phyloP scores from a whole-genome alignment of 805 yeast genomes.

The Myxozyma lipomycoides region DNA sequence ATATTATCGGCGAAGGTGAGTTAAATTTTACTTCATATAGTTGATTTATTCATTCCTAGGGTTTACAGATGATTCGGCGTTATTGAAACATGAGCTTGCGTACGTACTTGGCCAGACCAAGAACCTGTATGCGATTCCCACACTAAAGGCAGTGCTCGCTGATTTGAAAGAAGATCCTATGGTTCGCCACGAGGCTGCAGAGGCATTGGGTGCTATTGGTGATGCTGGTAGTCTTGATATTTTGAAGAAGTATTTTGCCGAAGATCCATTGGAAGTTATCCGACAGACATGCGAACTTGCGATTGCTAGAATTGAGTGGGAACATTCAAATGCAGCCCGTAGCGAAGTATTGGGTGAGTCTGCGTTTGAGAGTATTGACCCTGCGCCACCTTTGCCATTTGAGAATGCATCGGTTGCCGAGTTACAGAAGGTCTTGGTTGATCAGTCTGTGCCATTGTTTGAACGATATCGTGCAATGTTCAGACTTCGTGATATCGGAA shows the following conservation, averaged over 20 bases:
- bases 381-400: slow-evolving; percentile 94
- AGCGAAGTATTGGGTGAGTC: slow-evolving; percentile 70
- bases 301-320: slow-evolving; percentile 92
- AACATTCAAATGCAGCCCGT: slow-evolving; percentile 60
- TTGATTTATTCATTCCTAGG: slow-evolving; percentile 13
- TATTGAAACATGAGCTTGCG: slow-evolving; percentile 95
- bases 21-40: not conserved
- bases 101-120: slow-evolving; percentile 95
- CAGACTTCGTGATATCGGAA: slow-evolving; percentile 90
- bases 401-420: slow-evolving; percentile 52
- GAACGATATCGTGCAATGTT: slow-evolving; percentile 98
- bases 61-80: slow-evolving; percentile 76
- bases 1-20: slow-evolving; percentile 72
- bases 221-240: slow-evolving; percentile 67
- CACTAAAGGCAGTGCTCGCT: slow-evolving; percentile 64
- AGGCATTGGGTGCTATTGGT: slow-evolving; percentile 94
- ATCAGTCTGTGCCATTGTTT: slow-evolving; percentile 73
- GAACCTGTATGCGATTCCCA: slow-evolving; percentile 71
- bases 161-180: slow-evolving; percentile 66
- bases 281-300: slow-evolving; percentile 98
- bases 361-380: slow-evolving; percentile 84
- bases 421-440: slow-evolving; percentile 65
- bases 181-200: slow-evolving; percentile 99
- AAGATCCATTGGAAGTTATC: slow-evolving; percentile 82
- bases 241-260: slow-evolving; percentile 56